These are phyloP conservation scores for Colletotrichum scovillei DNA, from an alignment of 2,329 filamentous ascomycete species.

Conservation along the genomic window DNA sequence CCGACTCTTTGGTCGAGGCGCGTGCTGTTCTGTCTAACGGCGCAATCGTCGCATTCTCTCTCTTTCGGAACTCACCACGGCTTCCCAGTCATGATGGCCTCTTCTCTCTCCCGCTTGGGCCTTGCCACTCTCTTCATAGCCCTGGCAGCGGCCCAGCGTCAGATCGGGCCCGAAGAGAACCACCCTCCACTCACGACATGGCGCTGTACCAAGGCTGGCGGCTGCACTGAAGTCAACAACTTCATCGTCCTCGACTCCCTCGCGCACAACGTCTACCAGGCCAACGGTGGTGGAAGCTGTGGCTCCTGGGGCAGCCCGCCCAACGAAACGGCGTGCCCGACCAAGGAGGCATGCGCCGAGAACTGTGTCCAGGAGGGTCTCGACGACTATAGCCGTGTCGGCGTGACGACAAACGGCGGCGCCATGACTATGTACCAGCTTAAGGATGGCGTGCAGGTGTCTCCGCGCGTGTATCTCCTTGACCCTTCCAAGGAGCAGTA, in stretches of 20 bases:
- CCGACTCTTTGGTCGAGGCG: not conserved
- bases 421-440: slow-evolving; percentile 46
- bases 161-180: slow-evolving; percentile 54
- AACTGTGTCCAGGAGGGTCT: slow-evolving; percentile 67
- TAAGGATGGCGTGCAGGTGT: slow-evolving; percentile 37
- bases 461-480: slow-evolving; percentile 69
- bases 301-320: slow-evolving; percentile 46
- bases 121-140: slow-evolving; percentile 39
- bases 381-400: slow-evolving; percentile 54
- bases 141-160: slow-evolving; percentile 50
- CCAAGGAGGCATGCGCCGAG: slow-evolving; percentile 59
- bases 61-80: not conserved
- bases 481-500: slow-evolving; percentile 65
- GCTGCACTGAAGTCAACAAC: slow-evolving; percentile 59
- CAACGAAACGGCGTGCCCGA: slow-evolving; percentile 59
- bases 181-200: slow-evolving; percentile 64
- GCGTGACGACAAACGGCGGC: slow-evolving; percentile 46
- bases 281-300: slow-evolving; percentile 46
- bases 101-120: slow-evolving; percentile 15
- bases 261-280: slow-evolving; percentile 58
- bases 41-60: not conserved
- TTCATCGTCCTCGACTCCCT: slow-evolving; percentile 62
- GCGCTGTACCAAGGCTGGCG: slow-evolving; percentile 60
- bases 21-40: not conserved
- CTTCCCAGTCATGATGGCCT: slow-evolving; percentile 21